These are phyloP conservation scores for Candolleomyces aberdarensis DNA, from an alignment of 768 basidiomycete genomes.

Conservation along the genomic window DNA sequence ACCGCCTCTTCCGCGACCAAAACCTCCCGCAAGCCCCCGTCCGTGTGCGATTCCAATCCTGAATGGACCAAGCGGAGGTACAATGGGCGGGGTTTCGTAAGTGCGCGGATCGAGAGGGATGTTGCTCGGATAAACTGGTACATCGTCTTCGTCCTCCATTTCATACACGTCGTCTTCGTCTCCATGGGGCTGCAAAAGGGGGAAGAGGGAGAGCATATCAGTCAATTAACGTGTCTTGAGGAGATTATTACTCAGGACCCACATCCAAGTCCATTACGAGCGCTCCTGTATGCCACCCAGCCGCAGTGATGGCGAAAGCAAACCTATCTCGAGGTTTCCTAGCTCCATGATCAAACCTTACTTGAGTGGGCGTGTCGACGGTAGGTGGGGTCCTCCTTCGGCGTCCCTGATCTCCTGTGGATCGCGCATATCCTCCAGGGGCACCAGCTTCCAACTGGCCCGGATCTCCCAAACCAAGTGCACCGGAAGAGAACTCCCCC, in stretches of 20 bases:
- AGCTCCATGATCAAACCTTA: conserved; percentile 64
- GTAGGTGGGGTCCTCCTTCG: conserved; percentile 29
- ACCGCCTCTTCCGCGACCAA: not conserved
- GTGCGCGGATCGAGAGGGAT: conserved; percentile 3
- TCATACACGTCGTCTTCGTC: conserved; percentile 37
- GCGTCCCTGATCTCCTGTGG: conserved; percentile 18
- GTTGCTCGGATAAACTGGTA: not conserved
- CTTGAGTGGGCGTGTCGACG: conserved; percentile 62
- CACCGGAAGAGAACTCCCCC: conserved; percentile 75
- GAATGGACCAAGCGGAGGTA: conserved; percentile 33
- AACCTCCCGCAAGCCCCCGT: conserved; percentile 30
- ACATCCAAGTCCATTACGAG: conserved; percentile 85
- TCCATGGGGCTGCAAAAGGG: conserved; percentile 27
- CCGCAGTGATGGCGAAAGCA: conserved; percentile 77
- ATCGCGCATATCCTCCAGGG: conserved; percentile 56
- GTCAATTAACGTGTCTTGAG: conserved; percentile 5
- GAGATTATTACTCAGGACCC: conserved; percentile 14
- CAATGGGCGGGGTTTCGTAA: conserved; percentile 21
- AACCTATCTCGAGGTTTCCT: conserved; percentile 56
- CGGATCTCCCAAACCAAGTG: conserved; percentile 85
- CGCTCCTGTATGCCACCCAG: conserved; percentile 92
- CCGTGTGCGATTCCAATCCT: conserved; percentile 50
- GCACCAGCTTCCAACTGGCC: conserved; percentile 43
- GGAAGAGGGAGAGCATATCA: conserved; percentile 5
- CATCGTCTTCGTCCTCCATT: conserved; percentile 13